Conservation (phyloP, 1,139 yeast species). For the Yamadazyma dushanensis region DNA sequence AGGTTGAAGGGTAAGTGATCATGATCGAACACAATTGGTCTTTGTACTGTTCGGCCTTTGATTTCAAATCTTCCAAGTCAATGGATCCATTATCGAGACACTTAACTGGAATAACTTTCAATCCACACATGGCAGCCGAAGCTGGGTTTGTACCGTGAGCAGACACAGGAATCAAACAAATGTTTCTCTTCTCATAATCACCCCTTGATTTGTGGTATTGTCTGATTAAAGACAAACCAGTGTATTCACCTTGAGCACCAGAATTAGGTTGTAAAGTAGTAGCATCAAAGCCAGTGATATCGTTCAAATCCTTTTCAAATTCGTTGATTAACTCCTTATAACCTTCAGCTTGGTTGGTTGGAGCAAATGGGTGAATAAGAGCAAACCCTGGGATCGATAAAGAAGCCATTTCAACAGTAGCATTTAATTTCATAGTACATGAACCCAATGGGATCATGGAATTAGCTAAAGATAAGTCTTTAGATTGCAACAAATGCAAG, state of each 20-base stretch:
- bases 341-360: constrained; percentile 82
- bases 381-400: constrained; percentile 93
- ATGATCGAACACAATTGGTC: constrained; percentile 81
- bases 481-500: constrained; percentile 78
- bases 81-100: constrained; percentile 85
- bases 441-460: constrained; percentile 98
- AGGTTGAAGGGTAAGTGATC: constrained; percentile 97
- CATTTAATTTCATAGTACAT: constrained; percentile 95
- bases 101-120: constrained; percentile 89
- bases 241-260: constrained; percentile 98
- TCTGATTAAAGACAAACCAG: constrained; percentile 86
- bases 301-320: constrained; percentile 81
- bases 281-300: constrained; percentile 92
- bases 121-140: constrained; percentile 95
- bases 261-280: constrained; percentile 95
- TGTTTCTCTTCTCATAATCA: constrained; percentile 65
- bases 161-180: constrained; percentile 92
- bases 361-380: constrained; percentile 89
- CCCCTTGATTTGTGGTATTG: constrained; percentile 75
- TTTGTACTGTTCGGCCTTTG: constrained; percentile 70
- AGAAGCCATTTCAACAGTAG: constrained; percentile 94
- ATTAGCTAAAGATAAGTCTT: constrained; percentile 89
- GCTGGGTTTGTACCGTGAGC: constrained; percentile 99
- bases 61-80: constrained; percentile 72
- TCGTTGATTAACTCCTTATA: constrained; percentile 73